Evolutionary conservation across 768 basidiomycete species (phyloP).

Genomic region (Tricholoma hemisulphureum): DNA sequence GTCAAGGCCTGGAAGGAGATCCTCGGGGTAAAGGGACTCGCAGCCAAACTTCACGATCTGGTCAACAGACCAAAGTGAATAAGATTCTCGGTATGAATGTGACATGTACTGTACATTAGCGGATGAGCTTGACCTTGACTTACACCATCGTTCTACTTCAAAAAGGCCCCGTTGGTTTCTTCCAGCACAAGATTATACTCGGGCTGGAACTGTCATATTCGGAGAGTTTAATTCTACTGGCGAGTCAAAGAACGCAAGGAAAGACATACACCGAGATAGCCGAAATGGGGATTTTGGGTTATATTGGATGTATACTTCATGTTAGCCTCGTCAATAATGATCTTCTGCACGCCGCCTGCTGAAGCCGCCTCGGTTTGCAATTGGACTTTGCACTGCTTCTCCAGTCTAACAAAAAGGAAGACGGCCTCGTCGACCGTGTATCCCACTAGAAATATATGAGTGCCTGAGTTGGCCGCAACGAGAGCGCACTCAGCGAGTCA

Average conservation of each 20-base stretch:
- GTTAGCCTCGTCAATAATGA: constrained; percentile 22
- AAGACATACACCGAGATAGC: constrained; percentile 16
- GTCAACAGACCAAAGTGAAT: no score
- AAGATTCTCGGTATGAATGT: background rate
- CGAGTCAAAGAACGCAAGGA: background rate
- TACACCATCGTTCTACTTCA: constrained; percentile 10
- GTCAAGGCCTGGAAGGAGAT: no score
- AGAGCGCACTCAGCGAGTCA: constrained; percentile 16
- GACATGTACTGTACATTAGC: background rate
- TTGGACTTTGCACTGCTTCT: constrained; percentile 46
- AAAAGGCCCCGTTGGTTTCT: constrained; percentile 25
- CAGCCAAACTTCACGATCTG: no score
- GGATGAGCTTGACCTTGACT: background rate
- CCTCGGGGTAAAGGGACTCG: no score
- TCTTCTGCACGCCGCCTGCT: constrained; percentile 20
- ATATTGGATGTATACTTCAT: constrained; percentile 23
- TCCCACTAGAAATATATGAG: constrained; percentile 25
- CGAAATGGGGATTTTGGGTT: constrained; percentile 16
- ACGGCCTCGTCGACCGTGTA: constrained; percentile 43
- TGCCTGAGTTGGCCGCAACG: background rate
- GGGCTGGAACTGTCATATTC: constrained; percentile 20
- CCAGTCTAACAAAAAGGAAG: constrained; percentile 41
- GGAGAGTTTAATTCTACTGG: background rate
- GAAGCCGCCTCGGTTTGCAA: constrained; percentile 43
- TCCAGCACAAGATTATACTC: constrained; percentile 24